phyloP scores from a whole-genome alignment of 2,329 filamentous ascomycete species.

The Pseudogymnoascus sp. region DNA sequence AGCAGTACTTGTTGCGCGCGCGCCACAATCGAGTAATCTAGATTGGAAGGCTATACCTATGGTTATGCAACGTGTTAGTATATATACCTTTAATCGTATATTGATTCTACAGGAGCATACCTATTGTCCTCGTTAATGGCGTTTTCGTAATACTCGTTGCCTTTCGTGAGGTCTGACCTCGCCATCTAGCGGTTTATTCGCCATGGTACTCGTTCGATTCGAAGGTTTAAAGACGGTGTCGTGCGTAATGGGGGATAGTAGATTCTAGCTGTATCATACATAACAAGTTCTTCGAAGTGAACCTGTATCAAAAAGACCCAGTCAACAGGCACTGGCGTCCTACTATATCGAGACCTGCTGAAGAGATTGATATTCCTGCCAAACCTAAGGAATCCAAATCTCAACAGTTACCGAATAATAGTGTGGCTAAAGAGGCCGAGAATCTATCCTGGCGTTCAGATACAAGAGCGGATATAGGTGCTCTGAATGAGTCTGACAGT shows the following conservation, averaged over 20 bases:
- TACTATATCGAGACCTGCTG: slow-evolving; percentile 34
- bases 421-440: neutral
- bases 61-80: neutral
- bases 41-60: neutral
- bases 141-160: neutral
- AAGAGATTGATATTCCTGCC: slow-evolving; percentile 29
- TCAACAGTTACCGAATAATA: neutral
- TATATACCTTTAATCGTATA: neutral
- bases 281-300: slow-evolving; percentile 41
- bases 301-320: slow-evolving; percentile 40
- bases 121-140: neutral
- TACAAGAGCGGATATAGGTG: neutral
- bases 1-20: neutral
- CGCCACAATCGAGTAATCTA: neutral
- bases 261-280: slow-evolving; percentile 21
- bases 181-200: neutral
- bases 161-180: neutral
- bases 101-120: neutral
- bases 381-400: neutral
- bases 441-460: neutral
- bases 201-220: neutral
- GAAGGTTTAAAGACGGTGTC: neutral
- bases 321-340: slow-evolving; percentile 37
- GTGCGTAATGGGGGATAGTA: neutral
- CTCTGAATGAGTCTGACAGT: neutral